phyloP scores from a whole-genome alignment of 257 asterid genomes.

The Jacaranda mimosifolia region DNA sequence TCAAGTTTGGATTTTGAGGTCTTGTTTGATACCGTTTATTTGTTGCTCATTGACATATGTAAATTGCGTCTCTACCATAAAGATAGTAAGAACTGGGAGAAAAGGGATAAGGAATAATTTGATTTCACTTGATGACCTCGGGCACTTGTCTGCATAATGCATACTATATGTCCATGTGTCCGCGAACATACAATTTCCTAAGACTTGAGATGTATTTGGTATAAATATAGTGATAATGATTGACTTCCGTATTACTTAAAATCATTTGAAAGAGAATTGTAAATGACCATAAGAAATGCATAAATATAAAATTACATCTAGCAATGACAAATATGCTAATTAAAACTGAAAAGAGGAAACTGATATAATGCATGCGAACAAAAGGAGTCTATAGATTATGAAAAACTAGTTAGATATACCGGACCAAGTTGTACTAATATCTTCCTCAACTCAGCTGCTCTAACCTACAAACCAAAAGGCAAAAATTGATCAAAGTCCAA shows the following conservation, averaged over 20 bases:
- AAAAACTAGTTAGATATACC: constrained; percentile 47
- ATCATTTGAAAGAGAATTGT: constrained; percentile 5
- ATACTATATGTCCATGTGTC: constrained; percentile 5
- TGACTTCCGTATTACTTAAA: background rate
- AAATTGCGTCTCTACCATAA: background rate
- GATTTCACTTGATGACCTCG: background rate
- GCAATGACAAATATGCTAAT: constrained; percentile 16
- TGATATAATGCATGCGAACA: background rate
- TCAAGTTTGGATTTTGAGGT: background rate
- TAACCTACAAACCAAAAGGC: constrained; percentile 56
- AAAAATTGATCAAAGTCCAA: constrained; percentile 28
- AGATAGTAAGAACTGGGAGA: constrained; percentile 2
- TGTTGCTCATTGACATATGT: background rate
- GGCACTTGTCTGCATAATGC: background rate
- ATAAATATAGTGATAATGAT: background rate
- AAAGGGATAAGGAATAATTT: background rate
- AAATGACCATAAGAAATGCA: constrained; percentile 9
- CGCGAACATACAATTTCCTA: background rate
- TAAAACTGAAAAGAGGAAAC: constrained; percentile 1
- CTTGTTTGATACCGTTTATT: background rate
- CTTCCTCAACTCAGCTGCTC: constrained; percentile 93
- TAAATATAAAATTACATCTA: background rate
- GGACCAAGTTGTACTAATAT: constrained; percentile 92
- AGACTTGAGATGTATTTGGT: background rate
- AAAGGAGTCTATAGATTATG: constrained; percentile 11